A percentile compares a stretch with the other conserved stretches of the same genome.
These are phyloP conservation scores for Ganoderma sp. DNA, from an alignment of 1,284 basidiomycete species.

Conservation along the genomic window DNA sequence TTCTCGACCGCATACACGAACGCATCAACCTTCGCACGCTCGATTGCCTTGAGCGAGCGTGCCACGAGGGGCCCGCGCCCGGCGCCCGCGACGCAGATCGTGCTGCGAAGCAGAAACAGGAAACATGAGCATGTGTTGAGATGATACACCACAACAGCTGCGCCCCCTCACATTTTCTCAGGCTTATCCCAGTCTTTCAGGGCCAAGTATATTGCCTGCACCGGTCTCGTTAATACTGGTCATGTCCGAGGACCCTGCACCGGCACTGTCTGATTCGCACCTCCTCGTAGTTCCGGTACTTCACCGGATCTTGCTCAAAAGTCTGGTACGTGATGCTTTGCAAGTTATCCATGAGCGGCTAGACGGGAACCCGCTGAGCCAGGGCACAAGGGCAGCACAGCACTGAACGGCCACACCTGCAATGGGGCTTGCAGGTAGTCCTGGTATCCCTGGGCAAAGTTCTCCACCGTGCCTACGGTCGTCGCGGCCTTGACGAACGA, in stretches of 20 bases:
- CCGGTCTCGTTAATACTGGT: not conserved
- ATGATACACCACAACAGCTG: conserved; percentile 8
- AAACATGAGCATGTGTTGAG: conserved; percentile 14
- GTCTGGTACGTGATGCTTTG: conserved; percentile 96
- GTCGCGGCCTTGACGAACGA: conserved; percentile 62
- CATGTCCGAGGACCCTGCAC: not conserved
- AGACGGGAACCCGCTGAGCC: conserved; percentile 12
- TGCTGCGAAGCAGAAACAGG: conserved; percentile 48
- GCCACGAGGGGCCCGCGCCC: conserved; percentile 95
- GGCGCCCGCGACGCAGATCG: conserved; percentile 92
- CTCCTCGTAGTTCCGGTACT: conserved; percentile 96
- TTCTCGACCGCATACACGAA: conserved; percentile 93
- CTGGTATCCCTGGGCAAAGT: conserved; percentile 91
- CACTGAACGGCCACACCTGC: conserved; percentile 56
- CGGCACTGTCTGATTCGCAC: conserved; percentile 44
- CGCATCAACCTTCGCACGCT: conserved; percentile 69
- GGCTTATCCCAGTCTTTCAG: conserved; percentile 70
- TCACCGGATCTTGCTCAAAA: conserved; percentile 97
- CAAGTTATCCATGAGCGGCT: conserved; percentile 97
- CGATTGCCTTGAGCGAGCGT: conserved; percentile 81
- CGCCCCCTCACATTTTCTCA: conserved; percentile 58
- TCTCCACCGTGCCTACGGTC: conserved; percentile 77
- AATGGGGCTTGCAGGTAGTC: conserved; percentile 96
- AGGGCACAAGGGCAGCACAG: not conserved
- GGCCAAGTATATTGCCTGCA: conserved; percentile 82